Percentiles rank a stretch among this genome's conserved stretches.
Evolutionary conservation across 805 yeast genomes (phyloP).

Genomic region (Maudiozyma pseudohumilis): DNA sequence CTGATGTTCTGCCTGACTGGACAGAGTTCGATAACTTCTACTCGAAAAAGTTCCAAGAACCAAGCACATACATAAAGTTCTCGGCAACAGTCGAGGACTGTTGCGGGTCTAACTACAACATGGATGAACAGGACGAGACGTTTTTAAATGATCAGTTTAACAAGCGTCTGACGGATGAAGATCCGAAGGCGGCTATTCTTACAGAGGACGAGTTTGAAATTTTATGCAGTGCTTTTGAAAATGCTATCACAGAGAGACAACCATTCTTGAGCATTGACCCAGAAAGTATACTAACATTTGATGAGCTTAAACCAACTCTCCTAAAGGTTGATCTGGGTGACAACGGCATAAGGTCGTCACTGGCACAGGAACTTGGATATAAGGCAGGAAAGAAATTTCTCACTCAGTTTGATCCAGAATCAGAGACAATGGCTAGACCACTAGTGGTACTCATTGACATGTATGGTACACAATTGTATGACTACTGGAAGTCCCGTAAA

Average conservation of each 20-base stretch:
- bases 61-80: constrained; percentile 73
- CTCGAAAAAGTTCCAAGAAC: constrained; percentile 53
- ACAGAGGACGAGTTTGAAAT: constrained; percentile 82
- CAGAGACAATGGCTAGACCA: constrained; percentile 35
- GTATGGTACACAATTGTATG: constrained; percentile 62
- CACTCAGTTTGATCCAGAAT: constrained; percentile 40
- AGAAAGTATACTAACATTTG: constrained; percentile 54
- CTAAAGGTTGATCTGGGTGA: constrained; percentile 31
- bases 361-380: constrained; percentile 46
- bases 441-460: constrained; percentile 39
- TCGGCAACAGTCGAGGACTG: constrained; percentile 97
- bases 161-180: constrained; percentile 5
- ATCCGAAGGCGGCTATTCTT: constrained; percentile 28
- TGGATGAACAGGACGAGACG: constrained; percentile 82
- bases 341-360: constrained; percentile 47
- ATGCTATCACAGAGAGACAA: constrained; percentile 65
- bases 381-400: constrained; percentile 37
- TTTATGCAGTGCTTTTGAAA: constrained; percentile 64
- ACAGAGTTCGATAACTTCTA: constrained; percentile 66
- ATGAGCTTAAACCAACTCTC: constrained; percentile 53
- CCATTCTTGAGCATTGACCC: constrained; percentile 87
- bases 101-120: constrained; percentile 70
- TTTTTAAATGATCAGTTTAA: constrained; percentile 35
- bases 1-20: constrained; percentile 86
- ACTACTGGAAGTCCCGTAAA: constrained; percentile 74